Evolutionary conservation across 345 rosid genomes (phyloP).

Genomic region (Camelina laxa): DNA sequence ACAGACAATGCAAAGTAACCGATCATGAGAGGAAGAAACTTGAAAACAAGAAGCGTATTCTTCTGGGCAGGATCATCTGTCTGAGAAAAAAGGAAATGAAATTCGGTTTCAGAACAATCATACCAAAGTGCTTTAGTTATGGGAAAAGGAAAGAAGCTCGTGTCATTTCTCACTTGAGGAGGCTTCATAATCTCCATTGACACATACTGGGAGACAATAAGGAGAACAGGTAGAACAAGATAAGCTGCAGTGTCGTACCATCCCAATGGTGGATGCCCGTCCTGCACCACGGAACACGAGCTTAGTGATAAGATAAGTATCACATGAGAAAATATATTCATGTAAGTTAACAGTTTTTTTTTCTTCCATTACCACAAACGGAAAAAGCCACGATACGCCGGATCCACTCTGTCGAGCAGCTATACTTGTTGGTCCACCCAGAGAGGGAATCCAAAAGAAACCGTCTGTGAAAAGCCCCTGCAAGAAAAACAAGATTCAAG

Average conservation of each 20-base stretch:
- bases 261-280: conserved; percentile 97
- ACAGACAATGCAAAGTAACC: conserved; percentile 98
- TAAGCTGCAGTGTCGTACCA: conserved; percentile 94
- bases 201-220: conserved; percentile 79
- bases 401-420: conserved; percentile 99
- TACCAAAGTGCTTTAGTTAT: neutral
- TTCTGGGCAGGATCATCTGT: conserved; percentile 96
- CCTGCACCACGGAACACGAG: conserved; percentile 54
- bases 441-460: conserved; percentile 97
- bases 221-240: conserved; percentile 96
- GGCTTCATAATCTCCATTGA: conserved; percentile 99
- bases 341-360: neutral
- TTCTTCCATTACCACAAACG: conserved; percentile 79
- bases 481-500: conserved; percentile 25
- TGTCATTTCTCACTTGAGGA: conserved; percentile 75
- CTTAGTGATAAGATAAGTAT: neutral
- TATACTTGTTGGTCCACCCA: conserved; percentile 93
- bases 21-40: conserved; percentile 98
- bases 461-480: conserved; percentile 95
- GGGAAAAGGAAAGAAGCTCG: neutral
- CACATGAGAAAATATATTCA: neutral
- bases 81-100: conserved; percentile 53
- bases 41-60: conserved; percentile 89
- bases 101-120: conserved; percentile 19
- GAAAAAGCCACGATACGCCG: conserved; percentile 95